These are phyloP conservation scores for Huntiella decipiens DNA, from an alignment of 2,329 filamentous ascomycete species.

Conservation along the genomic window DNA sequence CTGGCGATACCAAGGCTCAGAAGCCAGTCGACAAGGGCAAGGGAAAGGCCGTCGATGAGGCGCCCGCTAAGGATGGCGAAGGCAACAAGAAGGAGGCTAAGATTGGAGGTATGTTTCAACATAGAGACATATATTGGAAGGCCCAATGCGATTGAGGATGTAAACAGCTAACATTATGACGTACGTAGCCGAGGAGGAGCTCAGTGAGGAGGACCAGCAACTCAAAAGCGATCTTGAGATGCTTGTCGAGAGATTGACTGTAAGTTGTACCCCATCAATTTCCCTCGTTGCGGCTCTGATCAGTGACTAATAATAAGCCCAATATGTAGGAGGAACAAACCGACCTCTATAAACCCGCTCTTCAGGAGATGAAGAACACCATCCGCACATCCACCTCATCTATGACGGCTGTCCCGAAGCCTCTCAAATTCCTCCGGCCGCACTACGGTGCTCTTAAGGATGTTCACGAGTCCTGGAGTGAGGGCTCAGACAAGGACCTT, in stretches of 20 bases:
- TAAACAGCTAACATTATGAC: conserved; percentile 2
- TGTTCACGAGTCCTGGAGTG: conserved; percentile 76
- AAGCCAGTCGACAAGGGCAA: conserved; percentile 87
- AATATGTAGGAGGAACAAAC: conserved; percentile 56
- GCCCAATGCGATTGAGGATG: neutral
- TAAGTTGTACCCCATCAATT: conserved; percentile 22
- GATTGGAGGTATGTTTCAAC: conserved; percentile 22
- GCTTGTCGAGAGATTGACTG: conserved; percentile 87
- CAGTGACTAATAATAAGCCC: neutral
- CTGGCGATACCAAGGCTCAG: conserved; percentile 77
- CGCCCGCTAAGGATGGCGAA: conserved; percentile 31
- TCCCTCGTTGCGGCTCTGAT: conserved; percentile 1
- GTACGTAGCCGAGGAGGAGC: conserved; percentile 47
- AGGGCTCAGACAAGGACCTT: conserved; percentile 67
- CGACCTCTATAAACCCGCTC: conserved; percentile 72
- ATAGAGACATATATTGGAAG: neutral
- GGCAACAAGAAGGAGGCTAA: conserved; percentile 58
- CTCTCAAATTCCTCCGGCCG: conserved; percentile 89
- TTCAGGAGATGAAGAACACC: conserved; percentile 93
- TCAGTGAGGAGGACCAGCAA: conserved; percentile 95
- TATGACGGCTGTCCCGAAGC: conserved; percentile 98
- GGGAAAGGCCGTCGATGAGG: conserved; percentile 63
- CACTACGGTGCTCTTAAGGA: conserved; percentile 83
- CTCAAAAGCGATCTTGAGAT: conserved; percentile 95
- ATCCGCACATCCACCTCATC: conserved; percentile 99